Percentiles rank a stretch among this genome's conserved stretches.
phyloP scores from a whole-genome alignment of 371 early-diverging fungal species.

The Cokeromyces recurvatus region DNA sequence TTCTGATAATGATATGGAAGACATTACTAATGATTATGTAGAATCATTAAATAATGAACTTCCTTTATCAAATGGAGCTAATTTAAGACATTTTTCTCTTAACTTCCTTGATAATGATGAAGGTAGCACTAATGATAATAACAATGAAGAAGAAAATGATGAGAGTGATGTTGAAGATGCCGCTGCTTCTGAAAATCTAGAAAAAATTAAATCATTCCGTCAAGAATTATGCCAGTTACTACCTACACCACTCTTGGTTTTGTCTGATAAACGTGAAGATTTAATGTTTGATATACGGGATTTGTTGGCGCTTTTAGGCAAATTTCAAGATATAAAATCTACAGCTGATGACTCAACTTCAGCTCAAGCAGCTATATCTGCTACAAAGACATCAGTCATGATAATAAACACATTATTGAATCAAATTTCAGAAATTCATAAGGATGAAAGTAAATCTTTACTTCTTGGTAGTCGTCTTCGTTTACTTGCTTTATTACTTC shows the following conservation, averaged over 20 bases:
- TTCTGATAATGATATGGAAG: slow-evolving; percentile 15
- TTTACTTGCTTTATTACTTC: slow-evolving; percentile 61
- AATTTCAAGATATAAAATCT: slow-evolving; percentile 29
- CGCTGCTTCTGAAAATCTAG: slow-evolving; percentile 25
- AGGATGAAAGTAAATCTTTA: slow-evolving; percentile 16
- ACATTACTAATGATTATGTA: slow-evolving; percentile 13
- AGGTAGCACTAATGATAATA: no score
- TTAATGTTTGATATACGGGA: slow-evolving; percentile 70
- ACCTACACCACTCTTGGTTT: slow-evolving; percentile 45
- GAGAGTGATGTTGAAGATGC: no score
- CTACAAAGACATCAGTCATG: slow-evolving; percentile 1
- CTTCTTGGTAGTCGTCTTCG: slow-evolving; percentile 51
- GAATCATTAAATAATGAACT: slow-evolving; percentile 10
- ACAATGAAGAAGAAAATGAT: no score
- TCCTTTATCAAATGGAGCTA: background rate
- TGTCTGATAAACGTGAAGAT: slow-evolving; percentile 65
- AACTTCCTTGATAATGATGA: background rate
- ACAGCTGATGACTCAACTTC: background rate
- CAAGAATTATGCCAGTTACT: slow-evolving; percentile 45
- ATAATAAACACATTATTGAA: slow-evolving; percentile 34
- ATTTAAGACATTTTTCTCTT: background rate
- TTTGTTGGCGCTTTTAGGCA: slow-evolving; percentile 48
- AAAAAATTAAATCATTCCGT: slow-evolving; percentile 48
- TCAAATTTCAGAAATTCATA: slow-evolving; percentile 25
- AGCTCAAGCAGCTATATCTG: background rate